These are phyloP conservation scores for Tolypocladium sp. DNA, from an alignment of 2,329 filamentous ascomycete species.

Conservation along the genomic window DNA sequence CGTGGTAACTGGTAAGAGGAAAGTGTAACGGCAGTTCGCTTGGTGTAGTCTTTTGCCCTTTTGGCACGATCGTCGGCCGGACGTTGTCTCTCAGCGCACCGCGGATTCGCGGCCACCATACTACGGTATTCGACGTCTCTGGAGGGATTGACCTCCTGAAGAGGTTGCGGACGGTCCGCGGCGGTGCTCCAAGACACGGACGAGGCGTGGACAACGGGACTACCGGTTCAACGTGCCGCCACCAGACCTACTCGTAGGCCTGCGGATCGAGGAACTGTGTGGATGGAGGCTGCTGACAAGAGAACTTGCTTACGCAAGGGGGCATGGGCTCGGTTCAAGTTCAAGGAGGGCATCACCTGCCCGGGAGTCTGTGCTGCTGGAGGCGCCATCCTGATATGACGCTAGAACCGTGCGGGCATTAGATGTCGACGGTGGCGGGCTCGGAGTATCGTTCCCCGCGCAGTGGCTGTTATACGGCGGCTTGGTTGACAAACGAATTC, in stretches of 20 bases:
- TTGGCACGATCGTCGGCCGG: neutral
- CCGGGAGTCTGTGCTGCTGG: neutral
- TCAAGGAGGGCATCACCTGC: neutral
- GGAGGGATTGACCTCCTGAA: neutral
- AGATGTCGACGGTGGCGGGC: neutral
- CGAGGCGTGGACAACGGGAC: neutral
- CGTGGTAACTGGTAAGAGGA: neutral
- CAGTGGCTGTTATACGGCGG: neutral
- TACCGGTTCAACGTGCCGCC: neutral
- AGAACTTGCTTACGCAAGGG: neutral
- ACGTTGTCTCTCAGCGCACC: neutral
- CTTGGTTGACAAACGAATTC: neutral
- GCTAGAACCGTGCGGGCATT: neutral
- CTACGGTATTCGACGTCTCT: neutral
- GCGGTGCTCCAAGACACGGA: neutral
- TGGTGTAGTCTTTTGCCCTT: neutral
- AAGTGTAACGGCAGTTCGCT: neutral
- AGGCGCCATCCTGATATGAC: neutral
- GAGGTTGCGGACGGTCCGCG: neutral
- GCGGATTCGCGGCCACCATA: neutral
- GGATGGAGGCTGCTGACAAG: neutral
- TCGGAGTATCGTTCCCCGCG: neutral
- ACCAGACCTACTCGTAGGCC: neutral
- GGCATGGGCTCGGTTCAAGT: too few species aligned
- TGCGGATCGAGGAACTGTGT: too few species aligned